Evolutionary conservation across 2,329 filamentous ascomycete species (phyloP).

Genomic region (Epichloe gansuensis): DNA sequence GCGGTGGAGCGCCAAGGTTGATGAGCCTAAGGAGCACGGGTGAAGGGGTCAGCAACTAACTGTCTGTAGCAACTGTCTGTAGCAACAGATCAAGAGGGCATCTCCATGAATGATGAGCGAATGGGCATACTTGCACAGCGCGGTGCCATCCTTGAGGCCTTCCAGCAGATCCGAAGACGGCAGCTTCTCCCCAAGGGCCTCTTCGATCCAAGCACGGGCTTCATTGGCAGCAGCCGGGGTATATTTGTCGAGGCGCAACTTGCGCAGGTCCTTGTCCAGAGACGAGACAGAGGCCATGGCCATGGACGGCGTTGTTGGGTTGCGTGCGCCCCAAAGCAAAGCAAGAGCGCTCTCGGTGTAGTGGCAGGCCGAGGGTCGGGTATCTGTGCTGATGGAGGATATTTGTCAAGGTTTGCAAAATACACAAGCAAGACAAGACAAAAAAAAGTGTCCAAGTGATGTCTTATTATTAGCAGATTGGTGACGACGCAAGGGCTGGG

Average conservation of each 20-base stretch:
- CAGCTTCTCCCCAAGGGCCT: constrained; percentile 61
- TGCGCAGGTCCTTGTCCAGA: constrained; percentile 90
- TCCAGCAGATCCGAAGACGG: constrained; percentile 68
- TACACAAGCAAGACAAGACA: too few relatives aligned
- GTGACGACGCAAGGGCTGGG: too few relatives aligned
- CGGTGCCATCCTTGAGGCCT: constrained; percentile 78
- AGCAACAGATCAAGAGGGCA: neutral
- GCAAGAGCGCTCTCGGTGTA: too few relatives aligned
- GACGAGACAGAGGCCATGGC: constrained; percentile 87
- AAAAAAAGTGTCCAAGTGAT: too few relatives aligned
- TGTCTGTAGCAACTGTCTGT: too few relatives aligned
- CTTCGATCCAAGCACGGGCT: constrained; percentile 75
- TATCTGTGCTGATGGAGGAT: too few relatives aligned
- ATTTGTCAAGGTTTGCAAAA: too few relatives aligned
- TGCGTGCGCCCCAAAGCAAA: too few relatives aligned
- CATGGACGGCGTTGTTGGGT: neutral
- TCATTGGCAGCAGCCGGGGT: constrained; percentile 84
- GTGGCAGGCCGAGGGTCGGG: too few relatives aligned
- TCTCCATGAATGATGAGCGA: neutral
- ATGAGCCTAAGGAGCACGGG: constrained; percentile 49
- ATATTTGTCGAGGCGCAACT: constrained; percentile 83
- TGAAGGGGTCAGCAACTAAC: neutral
- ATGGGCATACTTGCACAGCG: constrained; percentile 69
- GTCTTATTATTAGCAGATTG: too few relatives aligned
- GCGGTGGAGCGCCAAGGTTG: constrained; percentile 65